These are phyloP conservation scores for Panellus pusillus DNA, from an alignment of 768 basidiomycete species.

Conservation along the genomic window DNA sequence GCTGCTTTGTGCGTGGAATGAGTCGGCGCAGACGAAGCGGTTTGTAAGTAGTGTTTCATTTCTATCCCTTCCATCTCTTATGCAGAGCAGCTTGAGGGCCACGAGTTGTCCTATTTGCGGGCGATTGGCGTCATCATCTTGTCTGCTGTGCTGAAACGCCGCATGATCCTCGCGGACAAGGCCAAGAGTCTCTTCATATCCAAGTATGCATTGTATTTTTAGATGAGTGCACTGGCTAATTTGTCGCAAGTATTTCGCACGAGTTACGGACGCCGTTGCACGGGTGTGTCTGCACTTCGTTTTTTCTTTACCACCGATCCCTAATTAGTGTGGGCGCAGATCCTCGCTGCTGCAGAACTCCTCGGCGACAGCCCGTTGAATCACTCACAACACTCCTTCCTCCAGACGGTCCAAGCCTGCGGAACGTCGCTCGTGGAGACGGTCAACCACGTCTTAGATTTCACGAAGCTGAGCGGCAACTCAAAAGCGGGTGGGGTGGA, in stretches of 20 bases:
- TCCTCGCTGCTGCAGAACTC: conserved; percentile 90
- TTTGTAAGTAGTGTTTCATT: conserved; percentile 52
- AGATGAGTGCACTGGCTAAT: not conserved
- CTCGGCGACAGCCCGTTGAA: conserved; percentile 81
- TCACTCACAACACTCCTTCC: conserved; percentile 79
- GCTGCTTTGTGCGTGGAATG: conserved; percentile 88
- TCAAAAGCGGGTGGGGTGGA: conserved; percentile 76
- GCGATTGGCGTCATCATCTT: conserved; percentile 94
- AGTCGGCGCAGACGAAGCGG: conserved; percentile 73
- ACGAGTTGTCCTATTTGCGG: conserved; percentile 87
- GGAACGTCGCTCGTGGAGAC: conserved; percentile 96
- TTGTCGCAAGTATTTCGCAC: conserved; percentile 71
- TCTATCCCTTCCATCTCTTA: not conserved
- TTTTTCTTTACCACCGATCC: conserved; percentile 4
- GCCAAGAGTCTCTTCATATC: conserved; percentile 92
- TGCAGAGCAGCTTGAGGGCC: conserved; percentile 68
- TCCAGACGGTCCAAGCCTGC: conserved; percentile 92
- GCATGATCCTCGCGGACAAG: conserved; percentile 94
- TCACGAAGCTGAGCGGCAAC: conserved; percentile 91
- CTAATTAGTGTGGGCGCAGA: conserved; percentile 41
- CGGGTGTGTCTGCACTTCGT: conserved; percentile 47
- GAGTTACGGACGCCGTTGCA: conserved; percentile 90
- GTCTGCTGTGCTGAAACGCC: conserved; percentile 86
- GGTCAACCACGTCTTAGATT: conserved; percentile 95
- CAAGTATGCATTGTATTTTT: conserved; percentile 54